Evolutionary conservation across 2,329 filamentous ascomycete genomes (phyloP).

Genomic region (Talaromyces sp.): DNA sequence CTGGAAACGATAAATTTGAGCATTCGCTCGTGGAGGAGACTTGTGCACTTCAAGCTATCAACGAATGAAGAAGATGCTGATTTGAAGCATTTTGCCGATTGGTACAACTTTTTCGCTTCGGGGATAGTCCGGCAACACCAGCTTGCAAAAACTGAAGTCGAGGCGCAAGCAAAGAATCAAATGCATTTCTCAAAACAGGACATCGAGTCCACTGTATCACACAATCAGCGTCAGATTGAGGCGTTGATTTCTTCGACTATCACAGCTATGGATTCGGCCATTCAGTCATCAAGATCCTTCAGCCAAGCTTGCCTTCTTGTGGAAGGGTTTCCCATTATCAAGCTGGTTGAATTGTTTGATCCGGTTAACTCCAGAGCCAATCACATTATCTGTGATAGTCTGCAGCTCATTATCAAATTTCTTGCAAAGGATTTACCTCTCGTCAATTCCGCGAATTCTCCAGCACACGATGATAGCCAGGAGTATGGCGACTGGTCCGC

Average conservation of each 20-base stretch:
- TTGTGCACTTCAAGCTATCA: constrained; percentile 57
- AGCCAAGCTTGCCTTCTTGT: constrained; percentile 45
- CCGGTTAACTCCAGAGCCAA: constrained; percentile 45
- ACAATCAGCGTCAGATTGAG: constrained; percentile 58
- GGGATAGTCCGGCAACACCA: constrained; percentile 55
- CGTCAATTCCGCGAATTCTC: constrained; percentile 21
- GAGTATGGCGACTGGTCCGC: constrained; percentile 61
- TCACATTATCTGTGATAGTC: constrained; percentile 47
- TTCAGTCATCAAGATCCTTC: constrained; percentile 42
- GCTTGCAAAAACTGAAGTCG: constrained; percentile 56
- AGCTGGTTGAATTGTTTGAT: constrained; percentile 53
- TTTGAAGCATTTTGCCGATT: constrained; percentile 51
- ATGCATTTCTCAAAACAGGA: constrained; percentile 45
- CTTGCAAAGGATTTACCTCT: constrained; percentile 29
- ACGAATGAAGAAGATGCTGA: constrained; percentile 46
- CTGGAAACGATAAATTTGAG: constrained; percentile 58
- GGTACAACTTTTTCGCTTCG: constrained; percentile 54
- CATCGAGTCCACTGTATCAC: constrained; percentile 52
- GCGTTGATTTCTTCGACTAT: constrained; percentile 54
- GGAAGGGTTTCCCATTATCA: constrained; percentile 42
- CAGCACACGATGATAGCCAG: constrained; percentile 59
- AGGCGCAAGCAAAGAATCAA: constrained; percentile 47
- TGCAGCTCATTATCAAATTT: constrained; percentile 49
- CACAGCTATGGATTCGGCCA: constrained; percentile 48
- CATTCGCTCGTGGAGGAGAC: constrained; percentile 56